Percentiles rank a stretch among this genome's conserved stretches.
Evolutionary conservation across 2,329 filamentous ascomycete genomes (phyloP).

Genomic region (Aphanocladium album): DNA sequence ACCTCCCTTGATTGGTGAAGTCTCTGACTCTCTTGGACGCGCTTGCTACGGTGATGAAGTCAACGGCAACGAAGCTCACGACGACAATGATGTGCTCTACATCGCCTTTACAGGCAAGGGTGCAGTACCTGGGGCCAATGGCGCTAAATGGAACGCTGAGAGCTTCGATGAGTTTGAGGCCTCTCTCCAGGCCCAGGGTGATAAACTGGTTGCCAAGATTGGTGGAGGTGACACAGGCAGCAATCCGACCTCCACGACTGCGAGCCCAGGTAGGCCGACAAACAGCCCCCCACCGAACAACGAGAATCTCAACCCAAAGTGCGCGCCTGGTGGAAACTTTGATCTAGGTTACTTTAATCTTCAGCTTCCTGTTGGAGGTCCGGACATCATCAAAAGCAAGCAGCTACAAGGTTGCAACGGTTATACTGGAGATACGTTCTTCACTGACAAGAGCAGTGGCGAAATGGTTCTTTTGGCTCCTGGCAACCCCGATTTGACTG

Average conservation of each 20-base stretch:
- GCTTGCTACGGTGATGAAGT: slow-evolving; percentile 47
- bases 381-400: background rate
- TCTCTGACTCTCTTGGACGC: slow-evolving; percentile 47
- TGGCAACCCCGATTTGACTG: background rate
- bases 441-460: background rate
- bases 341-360: background rate
- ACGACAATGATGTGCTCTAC: slow-evolving; percentile 52
- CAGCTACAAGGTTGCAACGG: background rate
- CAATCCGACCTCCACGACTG: background rate
- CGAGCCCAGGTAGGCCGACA: background rate
- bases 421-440: background rate
- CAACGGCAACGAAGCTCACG: slow-evolving; percentile 39
- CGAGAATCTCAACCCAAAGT: background rate
- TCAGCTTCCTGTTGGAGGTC: background rate
- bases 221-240: background rate
- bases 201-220: slow-evolving; percentile 29
- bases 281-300: background rate
- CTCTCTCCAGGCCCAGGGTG: slow-evolving; percentile 41
- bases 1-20: slow-evolving; percentile 43
- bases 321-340: slow-evolving; percentile 3
- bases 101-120: slow-evolving; percentile 50
- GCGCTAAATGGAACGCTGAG: slow-evolving; percentile 47
- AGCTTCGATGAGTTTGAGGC: slow-evolving; percentile 42
- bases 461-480: slow-evolving; percentile 1
- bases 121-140: slow-evolving; percentile 47